phyloP scores from a whole-genome alignment of 805 yeast species.

The Tetrapisispora namnaoensis region DNA sequence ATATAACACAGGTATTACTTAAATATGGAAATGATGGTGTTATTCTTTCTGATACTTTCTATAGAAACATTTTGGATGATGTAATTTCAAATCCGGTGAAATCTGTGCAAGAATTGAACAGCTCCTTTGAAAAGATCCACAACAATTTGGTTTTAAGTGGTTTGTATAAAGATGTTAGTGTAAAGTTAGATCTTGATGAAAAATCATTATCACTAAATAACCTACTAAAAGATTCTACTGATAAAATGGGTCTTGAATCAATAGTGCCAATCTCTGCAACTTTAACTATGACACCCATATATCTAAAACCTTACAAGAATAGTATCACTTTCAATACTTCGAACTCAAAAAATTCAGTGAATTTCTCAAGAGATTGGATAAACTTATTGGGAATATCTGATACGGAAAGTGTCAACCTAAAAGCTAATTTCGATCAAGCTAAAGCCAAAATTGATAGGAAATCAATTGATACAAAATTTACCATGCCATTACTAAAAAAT shows the following conservation, averaged over 20 bases:
- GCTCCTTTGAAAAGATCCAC: conserved; percentile 28
- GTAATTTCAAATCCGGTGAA: conserved; percentile 36
- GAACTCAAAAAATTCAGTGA: conserved; percentile 29
- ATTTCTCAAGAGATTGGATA: conserved; percentile 31
- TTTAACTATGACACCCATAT: conserved; percentile 32
- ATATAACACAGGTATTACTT: conserved; percentile 13
- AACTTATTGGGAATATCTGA: conserved; percentile 55
- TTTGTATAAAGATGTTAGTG: conserved; percentile 34
- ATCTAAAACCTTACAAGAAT: conserved; percentile 4
- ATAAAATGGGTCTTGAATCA: conserved; percentile 30
- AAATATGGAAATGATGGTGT: conserved; percentile 13
- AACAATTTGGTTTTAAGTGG: conserved; percentile 35
- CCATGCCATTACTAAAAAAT: conserved; percentile 36
- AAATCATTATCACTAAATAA: conserved; percentile 6
- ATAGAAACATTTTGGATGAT: conserved; percentile 38
- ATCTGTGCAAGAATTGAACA: conserved; percentile 31
- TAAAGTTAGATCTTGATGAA: conserved; percentile 35
- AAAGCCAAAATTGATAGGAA: conserved; percentile 36
- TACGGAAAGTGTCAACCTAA: conserved; percentile 36
- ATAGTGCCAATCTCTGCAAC: conserved; percentile 39
- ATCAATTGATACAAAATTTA: conserved; percentile 40
- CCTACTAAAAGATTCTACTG: conserved; percentile 9
- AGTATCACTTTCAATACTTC: conserved; percentile 26
- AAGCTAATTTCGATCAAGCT: conserved; percentile 40
- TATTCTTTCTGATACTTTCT: conserved; percentile 35